Percentiles rank a stretch among this genome's conserved stretches.
Evolutionary conservation across 148 eudicot genomes (phyloP).

Genomic region (Cornus florida): DNA sequence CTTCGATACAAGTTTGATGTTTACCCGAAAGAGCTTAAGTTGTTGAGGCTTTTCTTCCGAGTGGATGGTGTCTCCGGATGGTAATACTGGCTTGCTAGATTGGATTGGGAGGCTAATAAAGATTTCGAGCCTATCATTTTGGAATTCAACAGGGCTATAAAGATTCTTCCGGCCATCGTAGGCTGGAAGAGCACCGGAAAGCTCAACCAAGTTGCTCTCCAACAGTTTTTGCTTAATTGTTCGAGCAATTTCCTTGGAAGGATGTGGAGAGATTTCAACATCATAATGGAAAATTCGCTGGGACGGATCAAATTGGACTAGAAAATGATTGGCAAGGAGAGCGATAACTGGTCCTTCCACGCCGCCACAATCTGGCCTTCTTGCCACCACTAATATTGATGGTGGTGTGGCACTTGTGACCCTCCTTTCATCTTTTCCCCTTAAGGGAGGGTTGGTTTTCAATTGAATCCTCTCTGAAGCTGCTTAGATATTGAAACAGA

Average conservation of each 20-base stretch:
- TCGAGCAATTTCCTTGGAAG: constrained; percentile 76
- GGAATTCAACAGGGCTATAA: constrained; percentile 77
- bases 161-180: constrained; percentile 83
- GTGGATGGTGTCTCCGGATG: constrained; percentile 9
- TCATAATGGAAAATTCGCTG: constrained; percentile 78
- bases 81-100: constrained; percentile 21
- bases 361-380: constrained; percentile 87
- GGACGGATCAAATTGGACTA: constrained; percentile 58
- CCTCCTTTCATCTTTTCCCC: constrained; percentile 39
- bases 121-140: constrained; percentile 64
- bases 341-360: constrained; percentile 67
- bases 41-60: constrained; percentile 21
- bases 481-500: constrained; percentile 24
- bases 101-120: constrained; percentile 63
- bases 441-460: constrained; percentile 20
- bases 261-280: constrained; percentile 71
- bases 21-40: constrained; percentile 56
- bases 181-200: constrained; percentile 66
- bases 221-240: constrained; percentile 63
- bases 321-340: constrained; percentile 86
- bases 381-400: constrained; percentile 47
- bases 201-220: constrained; percentile 46
- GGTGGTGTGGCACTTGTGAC: constrained; percentile 21
- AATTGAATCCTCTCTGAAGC: constrained; percentile 30
- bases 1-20: constrained; percentile 78